phyloP scores from a whole-genome alignment of 2,329 filamentous ascomycete genomes.

The Cyclaneusma minus region DNA sequence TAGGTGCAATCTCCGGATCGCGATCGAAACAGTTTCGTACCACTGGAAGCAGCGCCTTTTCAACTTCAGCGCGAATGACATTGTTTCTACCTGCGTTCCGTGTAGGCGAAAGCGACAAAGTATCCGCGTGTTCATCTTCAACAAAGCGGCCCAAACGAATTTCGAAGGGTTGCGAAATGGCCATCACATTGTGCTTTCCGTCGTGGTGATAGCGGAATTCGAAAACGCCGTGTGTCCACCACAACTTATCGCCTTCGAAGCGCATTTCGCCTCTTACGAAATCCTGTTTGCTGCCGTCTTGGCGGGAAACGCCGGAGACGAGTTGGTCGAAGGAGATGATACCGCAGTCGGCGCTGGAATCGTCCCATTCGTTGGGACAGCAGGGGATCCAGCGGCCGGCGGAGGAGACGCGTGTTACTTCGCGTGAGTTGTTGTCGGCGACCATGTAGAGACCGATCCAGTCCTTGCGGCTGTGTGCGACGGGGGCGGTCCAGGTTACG shows the following conservation, averaged over 20 bases:
- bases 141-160: constrained; percentile 72
- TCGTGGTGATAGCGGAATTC: constrained; percentile 96
- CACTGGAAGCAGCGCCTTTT: constrained; percentile 63
- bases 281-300: constrained; percentile 35
- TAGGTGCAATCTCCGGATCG: constrained; percentile 79
- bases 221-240: constrained; percentile 93
- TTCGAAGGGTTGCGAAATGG: constrained; percentile 86
- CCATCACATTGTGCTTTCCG: constrained; percentile 84
- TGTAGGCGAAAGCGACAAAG: constrained; percentile 6
- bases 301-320: constrained; percentile 25
- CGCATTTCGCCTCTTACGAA: constrained; percentile 66
- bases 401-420: constrained; percentile 69
- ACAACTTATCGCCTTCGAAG: constrained; percentile 85
- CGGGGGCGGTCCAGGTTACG: constrained; percentile 79
- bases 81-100: constrained; percentile 31
- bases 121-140: constrained; percentile 48
- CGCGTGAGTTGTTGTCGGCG: constrained; percentile 77
- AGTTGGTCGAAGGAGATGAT: constrained; percentile 56
- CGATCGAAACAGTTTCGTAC: constrained; percentile 87
- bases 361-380: constrained; percentile 61
- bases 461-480: constrained; percentile 76
- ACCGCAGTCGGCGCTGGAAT: constrained; percentile 57
- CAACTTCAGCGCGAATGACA: constrained; percentile 53
- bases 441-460: constrained; percentile 97
- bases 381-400: constrained; percentile 83